Evolutionary conservation across 345 rosid species (phyloP).

Genomic region (Eucalyptus polyanthemos): DNA sequence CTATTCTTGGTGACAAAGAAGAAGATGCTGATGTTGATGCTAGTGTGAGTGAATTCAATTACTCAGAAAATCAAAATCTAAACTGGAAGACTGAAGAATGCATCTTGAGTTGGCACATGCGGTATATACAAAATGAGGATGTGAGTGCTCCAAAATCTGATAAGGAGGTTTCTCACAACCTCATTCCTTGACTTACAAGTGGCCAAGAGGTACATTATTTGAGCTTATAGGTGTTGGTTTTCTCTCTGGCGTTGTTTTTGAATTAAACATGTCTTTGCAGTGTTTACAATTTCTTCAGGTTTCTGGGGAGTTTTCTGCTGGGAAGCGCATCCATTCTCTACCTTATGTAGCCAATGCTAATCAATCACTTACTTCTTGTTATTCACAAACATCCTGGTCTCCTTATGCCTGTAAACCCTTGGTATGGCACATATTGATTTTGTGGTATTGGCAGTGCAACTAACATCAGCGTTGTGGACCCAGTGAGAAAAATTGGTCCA

Average conservation of each 20-base stretch:
- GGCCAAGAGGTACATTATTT: conserved; percentile 60
- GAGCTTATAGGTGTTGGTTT: neutral
- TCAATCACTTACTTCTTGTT: conserved; percentile 36
- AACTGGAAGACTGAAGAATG: conserved; percentile 68
- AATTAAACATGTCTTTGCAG: neutral
- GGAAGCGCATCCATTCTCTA: conserved; percentile 33
- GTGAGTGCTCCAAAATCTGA: conserved; percentile 53
- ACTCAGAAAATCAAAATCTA: conserved; percentile 42
- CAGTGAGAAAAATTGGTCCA: conserved; percentile 37
- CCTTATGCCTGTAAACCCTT: neutral
- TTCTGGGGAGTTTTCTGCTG: conserved; percentile 71
- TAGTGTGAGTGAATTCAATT: conserved; percentile 38
- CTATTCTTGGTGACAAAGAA: conserved; percentile 61
- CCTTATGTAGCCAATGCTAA: conserved; percentile 38
- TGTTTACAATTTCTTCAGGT: conserved; percentile 25
- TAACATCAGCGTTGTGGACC: conserved; percentile 53
- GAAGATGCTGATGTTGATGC: conserved; percentile 53
- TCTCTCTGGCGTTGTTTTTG: neutral
- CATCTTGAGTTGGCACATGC: conserved; percentile 83
- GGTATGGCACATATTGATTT: neutral
- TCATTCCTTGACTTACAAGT: conserved; percentile 64
- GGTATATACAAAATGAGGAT: conserved; percentile 52
- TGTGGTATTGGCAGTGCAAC: conserved; percentile 15
- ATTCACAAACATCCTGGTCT: neutral
- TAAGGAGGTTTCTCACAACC: conserved; percentile 65